Evolutionary conservation across 1,284 basidiomycete genomes (phyloP).

Genomic region (Thecaphora frezii): DNA sequence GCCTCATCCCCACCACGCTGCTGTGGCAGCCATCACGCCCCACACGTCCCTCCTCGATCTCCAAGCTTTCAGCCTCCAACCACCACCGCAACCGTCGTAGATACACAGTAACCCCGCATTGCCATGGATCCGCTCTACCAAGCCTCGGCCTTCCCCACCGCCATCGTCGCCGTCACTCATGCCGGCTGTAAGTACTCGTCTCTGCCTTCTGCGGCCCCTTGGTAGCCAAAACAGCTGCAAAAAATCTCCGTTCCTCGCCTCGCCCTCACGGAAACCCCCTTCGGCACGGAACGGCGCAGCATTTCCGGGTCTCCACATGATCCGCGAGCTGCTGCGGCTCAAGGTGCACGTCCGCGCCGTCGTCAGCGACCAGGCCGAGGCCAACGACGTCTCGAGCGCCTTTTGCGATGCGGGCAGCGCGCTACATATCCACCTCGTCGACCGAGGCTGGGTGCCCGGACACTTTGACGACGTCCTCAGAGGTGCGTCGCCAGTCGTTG

Average conservation of each 20-base stretch:
- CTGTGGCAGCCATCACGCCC: no score
- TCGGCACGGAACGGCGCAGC: neutral
- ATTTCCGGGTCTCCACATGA: conserved; percentile 2
- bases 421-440: neutral
- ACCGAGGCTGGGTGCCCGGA: neutral
- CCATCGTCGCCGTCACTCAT: conserved; percentile 1
- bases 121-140: neutral
- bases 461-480: neutral
- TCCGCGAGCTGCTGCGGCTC: conserved; percentile 1
- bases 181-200: conserved; percentile 1
- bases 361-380: neutral
- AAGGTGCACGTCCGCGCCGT: neutral
- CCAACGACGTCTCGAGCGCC: neutral
- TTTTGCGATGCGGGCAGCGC: neutral
- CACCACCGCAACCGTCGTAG: no score
- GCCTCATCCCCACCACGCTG: no score
- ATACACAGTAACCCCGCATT: no score
- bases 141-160: neutral
- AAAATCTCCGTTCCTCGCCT: neutral
- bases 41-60: no score
- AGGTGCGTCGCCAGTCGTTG: neutral
- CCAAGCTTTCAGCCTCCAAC: no score
- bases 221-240: neutral
- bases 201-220: neutral
- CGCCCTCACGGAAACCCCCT: neutral